Base-by-base conservation (phyloP, 2,329 filamentous ascomycete genomes). In the Cadophora sp. region DNA sequence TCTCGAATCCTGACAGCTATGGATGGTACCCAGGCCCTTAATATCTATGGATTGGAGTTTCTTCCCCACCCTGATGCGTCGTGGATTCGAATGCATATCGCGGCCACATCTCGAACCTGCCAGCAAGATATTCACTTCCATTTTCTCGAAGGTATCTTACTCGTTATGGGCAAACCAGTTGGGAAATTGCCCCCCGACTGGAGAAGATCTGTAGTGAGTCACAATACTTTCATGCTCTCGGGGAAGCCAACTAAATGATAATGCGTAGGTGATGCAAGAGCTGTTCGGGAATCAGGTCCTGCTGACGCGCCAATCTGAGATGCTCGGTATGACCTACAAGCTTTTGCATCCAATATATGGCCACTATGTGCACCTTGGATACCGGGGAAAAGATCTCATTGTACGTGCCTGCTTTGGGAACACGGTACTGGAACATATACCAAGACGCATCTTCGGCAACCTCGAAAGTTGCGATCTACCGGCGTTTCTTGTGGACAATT, bases 201-300 rank as follows among this genome's bases (percentile, higher is more conserved):
- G 53, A n/a, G 29, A 22, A 22, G 8, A 14, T 58, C 55, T n/a
- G 22, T 4, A 9, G 55, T 40, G 40, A 11, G 31, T 58, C 9
- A 24, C 19, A 37, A 4, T 26, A 19, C 6, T 14, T 53, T 16
- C 11, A 22, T 8, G 11, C 27, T 37, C 16, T 24, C 26, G 2
- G 31, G 2, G 4, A 46, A 3, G 19, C 9, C 43, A 19, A 19
- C 55, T 58, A 14, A 58, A n/a, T 7, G 31, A 22, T 5, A 16
- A 53, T 37, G 40, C 11, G 9, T 16, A 82, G 81, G 75, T 77
- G 1, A 79, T 90, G 8, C 75, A 77, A 6, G 79, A 83, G 3
- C 79, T 92, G 0, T 90, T 92, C 71, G 85, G 85, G 0, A 77
- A 82, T 1, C 82, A 85, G 16, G 80, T 80, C 29, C 80, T 90